These are phyloP conservation scores for Conticribra weissflogii DNA, from an alignment of 108 stramenopile genomes.

Conservation along the genomic window DNA sequence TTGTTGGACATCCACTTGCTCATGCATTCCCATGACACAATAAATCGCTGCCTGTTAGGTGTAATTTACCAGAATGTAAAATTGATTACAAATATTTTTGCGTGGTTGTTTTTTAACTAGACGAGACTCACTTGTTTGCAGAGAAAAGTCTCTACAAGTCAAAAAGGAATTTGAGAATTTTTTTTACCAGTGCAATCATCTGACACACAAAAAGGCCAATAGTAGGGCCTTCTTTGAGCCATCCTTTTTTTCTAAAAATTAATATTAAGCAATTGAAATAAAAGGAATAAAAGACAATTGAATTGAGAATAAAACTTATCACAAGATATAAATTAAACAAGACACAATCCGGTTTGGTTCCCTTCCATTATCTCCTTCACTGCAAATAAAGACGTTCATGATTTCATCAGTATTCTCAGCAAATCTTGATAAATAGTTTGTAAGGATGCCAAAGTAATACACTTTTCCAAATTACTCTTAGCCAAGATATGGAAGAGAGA, in stretches of 20 bases:
- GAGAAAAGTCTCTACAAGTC: not conserved
- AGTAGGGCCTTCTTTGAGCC: not conserved
- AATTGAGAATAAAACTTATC: not conserved
- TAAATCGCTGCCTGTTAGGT: not conserved
- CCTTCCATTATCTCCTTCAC: not conserved
- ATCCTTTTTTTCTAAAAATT: not conserved
- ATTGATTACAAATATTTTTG: not conserved
- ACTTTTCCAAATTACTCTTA: not conserved
- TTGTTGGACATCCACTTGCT: not conserved
- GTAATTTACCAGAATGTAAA: not conserved
- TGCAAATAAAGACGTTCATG: not conserved
- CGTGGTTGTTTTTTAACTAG: not conserved
- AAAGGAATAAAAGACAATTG: not conserved
- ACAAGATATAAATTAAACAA: not conserved
- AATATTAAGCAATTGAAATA: not conserved
- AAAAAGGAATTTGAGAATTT: not conserved
- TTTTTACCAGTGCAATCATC: not conserved
- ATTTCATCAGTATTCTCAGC: not conserved
- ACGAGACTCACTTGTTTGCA: not conserved
- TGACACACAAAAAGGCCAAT: not conserved
- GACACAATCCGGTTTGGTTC: not conserved
- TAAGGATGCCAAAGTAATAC: not conserved
- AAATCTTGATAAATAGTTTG: not conserved
- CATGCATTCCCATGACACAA: not conserved
- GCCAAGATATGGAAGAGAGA: not conserved